These are phyloP conservation scores for Ogataea ramenticola DNA, from an alignment of 805 yeast species.

Conservation along the genomic window DNA sequence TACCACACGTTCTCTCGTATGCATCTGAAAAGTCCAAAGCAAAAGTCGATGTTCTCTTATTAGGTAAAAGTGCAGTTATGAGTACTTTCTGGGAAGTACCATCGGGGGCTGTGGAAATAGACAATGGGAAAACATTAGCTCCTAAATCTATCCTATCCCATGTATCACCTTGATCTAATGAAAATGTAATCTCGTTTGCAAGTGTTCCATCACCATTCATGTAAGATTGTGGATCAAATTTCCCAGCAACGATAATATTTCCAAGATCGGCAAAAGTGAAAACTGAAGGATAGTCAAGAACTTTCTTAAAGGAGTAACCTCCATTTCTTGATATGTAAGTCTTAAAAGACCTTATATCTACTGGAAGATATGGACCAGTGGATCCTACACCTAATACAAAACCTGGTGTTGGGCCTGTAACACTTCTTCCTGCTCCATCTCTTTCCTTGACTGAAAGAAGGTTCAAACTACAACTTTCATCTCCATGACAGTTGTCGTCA, in stretches of 20 bases:
- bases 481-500: constrained; percentile 35
- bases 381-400: constrained; percentile 64
- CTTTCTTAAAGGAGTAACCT: constrained; percentile 63
- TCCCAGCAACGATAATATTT: constrained; percentile 59
- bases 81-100: constrained; percentile 60
- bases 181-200: constrained; percentile 30
- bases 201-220: constrained; percentile 26
- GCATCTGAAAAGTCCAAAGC: constrained; percentile 53
- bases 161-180: constrained; percentile 66
- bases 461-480: constrained; percentile 44
- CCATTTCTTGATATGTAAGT: constrained; percentile 72
- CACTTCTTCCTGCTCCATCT: constrained; percentile 35
- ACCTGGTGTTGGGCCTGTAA: constrained; percentile 50
- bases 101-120: constrained; percentile 46
- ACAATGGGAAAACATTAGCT: constrained; percentile 16
- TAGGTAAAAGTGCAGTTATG: constrained; percentile 33
- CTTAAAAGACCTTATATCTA: constrained; percentile 6
- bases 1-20: constrained; percentile 36
- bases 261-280: constrained; percentile 75
- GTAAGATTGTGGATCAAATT: constrained; percentile 7
- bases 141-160: constrained; percentile 53
- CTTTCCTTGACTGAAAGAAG: constrained; percentile 25
- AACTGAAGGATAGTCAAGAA: constrained; percentile 43
- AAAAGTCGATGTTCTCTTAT: constrained; percentile 19
- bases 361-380: constrained; percentile 55